Evolutionary conservation across 305 asterid species (phyloP).

Genomic region (Solanum hybrid): DNA sequence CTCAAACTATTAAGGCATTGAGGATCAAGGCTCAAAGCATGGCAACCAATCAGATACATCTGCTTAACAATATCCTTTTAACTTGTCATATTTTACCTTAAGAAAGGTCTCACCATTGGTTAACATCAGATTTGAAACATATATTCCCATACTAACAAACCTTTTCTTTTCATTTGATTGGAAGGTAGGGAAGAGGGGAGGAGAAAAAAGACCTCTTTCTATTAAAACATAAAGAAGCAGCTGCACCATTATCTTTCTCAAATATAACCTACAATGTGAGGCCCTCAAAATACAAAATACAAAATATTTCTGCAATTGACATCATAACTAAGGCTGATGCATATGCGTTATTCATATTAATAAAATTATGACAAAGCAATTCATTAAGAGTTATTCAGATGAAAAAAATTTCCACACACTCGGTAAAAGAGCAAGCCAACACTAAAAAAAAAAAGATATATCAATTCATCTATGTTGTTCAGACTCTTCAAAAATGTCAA

Average conservation of each 20-base stretch:
- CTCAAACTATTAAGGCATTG: background rate
- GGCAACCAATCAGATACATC: background rate
- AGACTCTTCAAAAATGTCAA: background rate
- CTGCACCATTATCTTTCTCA: background rate
- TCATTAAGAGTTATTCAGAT: background rate
- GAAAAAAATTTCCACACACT: background rate
- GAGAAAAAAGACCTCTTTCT: background rate
- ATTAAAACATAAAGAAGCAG: background rate
- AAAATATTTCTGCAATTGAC: background rate
- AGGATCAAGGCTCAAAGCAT: background rate
- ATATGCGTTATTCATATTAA: background rate
- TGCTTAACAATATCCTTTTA: background rate
- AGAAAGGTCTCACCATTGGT: background rate
- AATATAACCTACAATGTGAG: background rate
- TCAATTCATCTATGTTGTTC: background rate
- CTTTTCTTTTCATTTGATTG: background rate
- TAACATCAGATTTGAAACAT: background rate
- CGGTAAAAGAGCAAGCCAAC: background rate
- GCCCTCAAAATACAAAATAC: background rate
- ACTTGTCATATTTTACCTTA: background rate
- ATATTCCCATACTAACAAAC: background rate
- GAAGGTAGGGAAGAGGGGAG: background rate
- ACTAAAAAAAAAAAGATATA: background rate
- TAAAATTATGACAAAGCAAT: background rate
- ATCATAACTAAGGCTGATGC: background rate